Base-by-base conservation (phyloP, 2,329 filamentous ascomycete species). In the Aspergillus glaucus region DNA sequence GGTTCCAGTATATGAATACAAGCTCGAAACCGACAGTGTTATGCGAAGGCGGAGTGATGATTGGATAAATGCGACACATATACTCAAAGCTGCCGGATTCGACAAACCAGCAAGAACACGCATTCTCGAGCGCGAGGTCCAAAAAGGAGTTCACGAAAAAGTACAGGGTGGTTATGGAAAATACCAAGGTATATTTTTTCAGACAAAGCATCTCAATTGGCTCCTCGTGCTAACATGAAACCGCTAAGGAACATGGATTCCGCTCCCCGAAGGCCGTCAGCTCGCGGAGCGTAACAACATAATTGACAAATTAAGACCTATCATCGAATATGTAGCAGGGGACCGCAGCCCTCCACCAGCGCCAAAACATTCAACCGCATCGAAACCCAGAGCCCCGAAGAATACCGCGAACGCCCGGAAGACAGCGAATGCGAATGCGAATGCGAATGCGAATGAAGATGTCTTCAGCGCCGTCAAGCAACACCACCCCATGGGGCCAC, bases 51-150 rank as follows among this genome's bases (percentile, higher is more conserved):
- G 92, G 51, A 81, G 84, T 46, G 93, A 98, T 69, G 84, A 97
- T 71, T 98, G 92, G 90, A 93, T 98, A 74, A 98, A 98, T 76
- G 93, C 93, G n/a, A 98, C 93, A 47, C 93, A 98, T 66, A 97
- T 98, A 51, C 76, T 98, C 44, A 98, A 98, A 66, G 89, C 94
- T 37, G 93, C 93, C 54, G 92, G 92, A 48, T 95, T 95, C 64
- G 93, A 98, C 71, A 98, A 98, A 71, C 93, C 93, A 2, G 89
- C 92, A 10, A 80, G 93, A 65, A 98, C 93, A 37, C 82, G 93
- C 55, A 97, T 98, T 49, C 79, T 98, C 4, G 93, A 98, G 73
- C 82, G 93, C 56, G 93, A 98, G 64, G 92, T 98, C 6, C 93
- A 98, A 64, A 96, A 95, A 69, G 92, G 94, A 40, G 79, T 87